Evolutionary conservation across 371 early-diverging fungal species (phyloP), one percentile per base, ranked within the genome.

Genomic region (Parasitella parasitica): DNA sequence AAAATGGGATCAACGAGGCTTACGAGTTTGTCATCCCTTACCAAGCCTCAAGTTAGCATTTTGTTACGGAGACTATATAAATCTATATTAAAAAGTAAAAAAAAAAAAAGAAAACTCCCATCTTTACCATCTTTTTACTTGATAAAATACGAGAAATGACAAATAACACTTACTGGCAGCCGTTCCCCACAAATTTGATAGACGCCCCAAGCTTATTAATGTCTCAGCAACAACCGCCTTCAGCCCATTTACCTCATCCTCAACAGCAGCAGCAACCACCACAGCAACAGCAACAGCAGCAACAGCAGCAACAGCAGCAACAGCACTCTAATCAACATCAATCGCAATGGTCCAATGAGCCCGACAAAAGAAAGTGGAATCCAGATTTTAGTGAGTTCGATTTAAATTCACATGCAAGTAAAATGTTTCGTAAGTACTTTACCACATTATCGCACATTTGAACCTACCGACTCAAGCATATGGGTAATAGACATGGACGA

Each of bases 401-500:
- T 24, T 22, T 58, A n/a, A 64, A 18, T 35, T 3, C 39, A 34
- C 39, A 36, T 30, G 43, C 52, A 2, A 63, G 57, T 18, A 50
- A 41, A 3, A 28, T 52, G 12, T 57, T 63, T 39, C 30, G 64
- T 63, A 51, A 52, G 64, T 51, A 38, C 12, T 6, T 3, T n/a
- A 6, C 18, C 11, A 27, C 11, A n/a, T 15, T 20, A 16, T 6
- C 4, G 2, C 22, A 26, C 11, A 41, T 36, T 32, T 4, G 4
- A 32, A 32, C 43, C 28, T 3, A 20, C n/a, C n/a, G n/a, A n/a
- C n/a, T n/a, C n/a, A n/a, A n/a, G n/a, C n/a, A 30, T 16, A 20
- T 13, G 46, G 20, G 5, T 32, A 20, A 43, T 36, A 64, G 64
- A 43, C 22, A 64, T 43, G 54, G 64, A 64, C 15, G 64, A 58